A percentile compares a stretch with the other conserved stretches of the same genome.
Evolutionary conservation across 2,329 filamentous ascomycete species (phyloP).

Genomic region (Claviceps sp.): DNA sequence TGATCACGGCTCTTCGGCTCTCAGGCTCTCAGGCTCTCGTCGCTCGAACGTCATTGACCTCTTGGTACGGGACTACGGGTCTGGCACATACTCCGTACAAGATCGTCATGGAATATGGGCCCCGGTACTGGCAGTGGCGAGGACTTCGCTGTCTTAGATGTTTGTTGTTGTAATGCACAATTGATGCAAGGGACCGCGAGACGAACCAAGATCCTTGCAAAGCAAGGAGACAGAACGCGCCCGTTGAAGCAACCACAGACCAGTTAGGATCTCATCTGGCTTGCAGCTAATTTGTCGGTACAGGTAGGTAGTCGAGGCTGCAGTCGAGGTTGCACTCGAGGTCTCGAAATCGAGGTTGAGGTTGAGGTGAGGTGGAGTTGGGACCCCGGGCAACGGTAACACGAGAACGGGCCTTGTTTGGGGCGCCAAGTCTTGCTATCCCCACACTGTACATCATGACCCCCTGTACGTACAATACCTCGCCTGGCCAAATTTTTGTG

Average conservation of each 20-base stretch:
- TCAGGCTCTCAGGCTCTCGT: not conserved
- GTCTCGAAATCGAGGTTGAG: too few relatives aligned
- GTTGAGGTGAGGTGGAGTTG: too few relatives aligned
- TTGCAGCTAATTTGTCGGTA: not conserved
- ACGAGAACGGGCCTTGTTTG: too few relatives aligned
- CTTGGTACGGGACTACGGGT: not conserved
- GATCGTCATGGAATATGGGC: not conserved
- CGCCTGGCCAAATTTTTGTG: too few relatives aligned
- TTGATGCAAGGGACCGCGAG: not conserved
- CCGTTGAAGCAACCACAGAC: not conserved
- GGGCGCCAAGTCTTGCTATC: too few relatives aligned
- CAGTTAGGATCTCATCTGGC: not conserved
- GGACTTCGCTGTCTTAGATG: not conserved
- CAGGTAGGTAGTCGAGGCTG: not conserved
- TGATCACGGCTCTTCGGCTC: not conserved
- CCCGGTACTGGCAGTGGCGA: not conserved
- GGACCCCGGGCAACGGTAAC: too few relatives aligned
- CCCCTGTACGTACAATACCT: too few relatives aligned
- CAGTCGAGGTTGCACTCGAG: too few relatives aligned
- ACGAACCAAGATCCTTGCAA: not conserved
- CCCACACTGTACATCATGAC: too few relatives aligned
- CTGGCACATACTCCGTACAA: not conserved
- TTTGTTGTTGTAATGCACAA: not conserved
- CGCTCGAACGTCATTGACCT: not conserved
- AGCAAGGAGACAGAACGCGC: not conserved